Percentiles rank a stretch among this genome's conserved stretches.
phyloP scores from a whole-genome alignment of 345 rosid species.

The Murraya koenigii region DNA sequence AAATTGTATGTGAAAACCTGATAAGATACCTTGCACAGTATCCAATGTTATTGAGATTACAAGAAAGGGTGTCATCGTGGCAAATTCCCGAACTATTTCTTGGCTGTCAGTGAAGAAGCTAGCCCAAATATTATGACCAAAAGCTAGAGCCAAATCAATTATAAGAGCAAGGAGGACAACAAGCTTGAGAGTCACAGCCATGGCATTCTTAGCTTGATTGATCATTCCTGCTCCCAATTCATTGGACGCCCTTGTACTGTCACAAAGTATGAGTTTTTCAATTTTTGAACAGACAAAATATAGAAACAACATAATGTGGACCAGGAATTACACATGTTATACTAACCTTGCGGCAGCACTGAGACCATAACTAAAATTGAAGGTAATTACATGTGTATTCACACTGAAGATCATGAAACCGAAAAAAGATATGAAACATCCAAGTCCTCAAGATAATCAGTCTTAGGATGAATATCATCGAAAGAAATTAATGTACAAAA shows the following conservation, averaged over 20 bases:
- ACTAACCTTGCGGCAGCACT: conserved; percentile 83
- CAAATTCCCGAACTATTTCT: conserved; percentile 40
- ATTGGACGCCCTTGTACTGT: conserved; percentile 83
- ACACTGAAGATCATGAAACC: conserved; percentile 29
- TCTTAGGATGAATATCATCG: neutral
- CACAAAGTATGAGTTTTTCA: neutral
- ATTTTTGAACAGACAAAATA: neutral
- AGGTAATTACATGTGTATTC: conserved; percentile 58
- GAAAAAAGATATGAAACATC: neutral
- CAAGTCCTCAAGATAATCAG: neutral
- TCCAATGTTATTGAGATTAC: conserved; percentile 53
- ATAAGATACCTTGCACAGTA: conserved; percentile 57
- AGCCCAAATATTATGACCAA: conserved; percentile 63
- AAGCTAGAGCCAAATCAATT: conserved; percentile 35
- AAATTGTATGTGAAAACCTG: conserved; percentile 37
- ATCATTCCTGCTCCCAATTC: conserved; percentile 68
- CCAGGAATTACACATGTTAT: neutral
- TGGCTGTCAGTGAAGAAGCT: conserved; percentile 47
- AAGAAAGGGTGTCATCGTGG: conserved; percentile 56
- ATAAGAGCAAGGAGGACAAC: conserved; percentile 47
- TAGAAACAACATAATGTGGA: neutral
- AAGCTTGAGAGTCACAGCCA: conserved; percentile 45
- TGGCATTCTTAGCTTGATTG: conserved; percentile 48
- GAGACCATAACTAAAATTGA: conserved; percentile 67
- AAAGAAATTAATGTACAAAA: no score